Base-by-base conservation (phyloP, 1,139 yeast species). In the Yamadazyma diddensiae region DNA sequence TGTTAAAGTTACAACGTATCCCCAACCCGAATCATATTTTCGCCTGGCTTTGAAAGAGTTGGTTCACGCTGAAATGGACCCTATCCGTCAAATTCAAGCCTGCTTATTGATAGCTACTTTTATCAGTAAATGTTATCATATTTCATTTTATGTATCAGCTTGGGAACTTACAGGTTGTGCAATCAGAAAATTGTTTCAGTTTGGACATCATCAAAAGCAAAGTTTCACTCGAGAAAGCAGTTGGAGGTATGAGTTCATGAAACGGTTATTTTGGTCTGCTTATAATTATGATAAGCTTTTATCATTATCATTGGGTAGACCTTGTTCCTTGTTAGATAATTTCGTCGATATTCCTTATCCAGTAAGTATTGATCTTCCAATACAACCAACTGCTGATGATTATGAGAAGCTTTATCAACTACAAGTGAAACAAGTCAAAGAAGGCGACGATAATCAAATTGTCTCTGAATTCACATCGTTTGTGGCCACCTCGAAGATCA, bases 101-200 rank as follows among this genome's bases (percentile, higher is more conserved):
- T 36, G 45, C 29, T 25, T 39, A 24, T 26, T 44, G 16, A 36
- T 44, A n/a, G 42, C 46, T 3, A 29, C 35, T 11, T 44, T 44
- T 17, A 42, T 44, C 10, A 39, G 41, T 18, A 21, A 46, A 27
- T 42, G 47, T 24, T 44, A 44, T 18, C 45, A 44, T 24, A 17
- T 39, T 7, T 42, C 47, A 14, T 44, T 44, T 27, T 41, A 44
- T 17, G 36, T 44, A 5, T 39, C 46, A 1, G 41, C 47, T 1
- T 44, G 48, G 48, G 48, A 44, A 25, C 24, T 44, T 10, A 35
- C 41, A 1, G 48, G 48, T 7, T 24, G 40, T 16, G 46, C 48
- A 3, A 41, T 42, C 21, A 34, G 48, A 22, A 44, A 41, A 20
- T 29, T 44, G 5, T 30, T 44, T n/a, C 48, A 44, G 23, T 35